Conservation (phyloP, 192 early-diverging fungal genomes). For the Entrophospora sp. region DNA sequence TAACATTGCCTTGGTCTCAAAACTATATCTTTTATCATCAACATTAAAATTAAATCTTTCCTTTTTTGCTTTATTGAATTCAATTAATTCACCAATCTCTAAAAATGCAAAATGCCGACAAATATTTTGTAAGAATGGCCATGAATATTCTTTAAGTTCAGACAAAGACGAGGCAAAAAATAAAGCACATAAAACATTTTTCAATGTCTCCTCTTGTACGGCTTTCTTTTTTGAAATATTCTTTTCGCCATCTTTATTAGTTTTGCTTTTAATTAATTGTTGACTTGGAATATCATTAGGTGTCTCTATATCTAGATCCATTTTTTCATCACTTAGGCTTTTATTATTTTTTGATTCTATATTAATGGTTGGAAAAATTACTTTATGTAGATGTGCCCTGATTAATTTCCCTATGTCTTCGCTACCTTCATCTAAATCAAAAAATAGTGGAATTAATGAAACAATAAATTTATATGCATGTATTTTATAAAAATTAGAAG, state of each 20-base stretch:
- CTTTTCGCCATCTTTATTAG: constrained; percentile 46
- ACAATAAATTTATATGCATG: constrained; percentile 63
- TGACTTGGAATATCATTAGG: neutral
- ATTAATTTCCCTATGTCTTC: constrained; percentile 31
- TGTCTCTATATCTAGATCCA: constrained; percentile 24
- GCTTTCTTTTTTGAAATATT: constrained; percentile 22
- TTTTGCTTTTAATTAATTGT: constrained; percentile 14
- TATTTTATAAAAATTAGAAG: constrained; percentile 42
- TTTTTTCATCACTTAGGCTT: constrained; percentile 14
- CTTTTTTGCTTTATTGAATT: constrained; percentile 35
- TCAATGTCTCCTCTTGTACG: constrained; percentile 54
- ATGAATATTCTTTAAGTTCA: constrained; percentile 52
- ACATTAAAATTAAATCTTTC: constrained; percentile 44
- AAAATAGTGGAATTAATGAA: constrained; percentile 52
- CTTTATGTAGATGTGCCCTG: constrained; percentile 21
- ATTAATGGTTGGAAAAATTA: constrained; percentile 11
- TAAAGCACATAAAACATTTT: constrained; percentile 48
- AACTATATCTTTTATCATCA: constrained; percentile 34
- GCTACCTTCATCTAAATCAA: constrained; percentile 53
- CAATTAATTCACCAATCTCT: constrained; percentile 56
- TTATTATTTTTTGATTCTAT: neutral
- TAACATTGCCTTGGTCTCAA: constrained; percentile 64
- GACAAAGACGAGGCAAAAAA: constrained; percentile 57
- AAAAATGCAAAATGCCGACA: constrained; percentile 71
- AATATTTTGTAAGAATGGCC: constrained; percentile 53